Percentiles rank a stretch among this genome's conserved stretches.
Conservation (phyloP, 2,329 filamentous ascomycete species). For the Sporothrix brasiliensis region DNA sequence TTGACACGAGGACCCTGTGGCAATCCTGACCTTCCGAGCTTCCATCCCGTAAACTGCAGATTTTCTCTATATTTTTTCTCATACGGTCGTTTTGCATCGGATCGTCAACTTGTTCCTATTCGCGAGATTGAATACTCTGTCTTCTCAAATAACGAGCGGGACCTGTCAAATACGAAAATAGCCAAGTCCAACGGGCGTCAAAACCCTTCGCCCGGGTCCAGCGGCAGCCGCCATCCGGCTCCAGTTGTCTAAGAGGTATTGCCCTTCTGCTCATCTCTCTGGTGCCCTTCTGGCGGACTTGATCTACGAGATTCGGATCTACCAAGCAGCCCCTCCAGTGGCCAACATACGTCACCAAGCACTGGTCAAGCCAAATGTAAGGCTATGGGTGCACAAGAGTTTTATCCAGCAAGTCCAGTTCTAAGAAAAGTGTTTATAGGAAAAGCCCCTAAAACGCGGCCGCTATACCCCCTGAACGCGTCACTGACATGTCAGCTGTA, state of each 20-base stretch:
- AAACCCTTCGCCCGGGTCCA: not conserved
- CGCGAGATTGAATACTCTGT: not conserved
- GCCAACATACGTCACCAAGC: not conserved
- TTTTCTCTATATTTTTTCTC: not conserved
- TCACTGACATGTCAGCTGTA: not conserved
- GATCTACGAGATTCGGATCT: constrained; percentile 19
- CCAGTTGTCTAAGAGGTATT: not conserved
- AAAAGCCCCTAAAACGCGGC: not conserved
- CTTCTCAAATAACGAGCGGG: not conserved
- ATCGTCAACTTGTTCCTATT: not conserved
- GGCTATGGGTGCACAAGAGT: not conserved
- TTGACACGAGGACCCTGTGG: constrained; percentile 11
- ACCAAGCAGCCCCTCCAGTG: not conserved
- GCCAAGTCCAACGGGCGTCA: not conserved
- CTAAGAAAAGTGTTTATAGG: not conserved
- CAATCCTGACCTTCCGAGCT: no score
- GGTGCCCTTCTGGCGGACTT: not conserved
- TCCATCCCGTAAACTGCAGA: no score
- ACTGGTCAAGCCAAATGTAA: not conserved
- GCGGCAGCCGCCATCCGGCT: not conserved
- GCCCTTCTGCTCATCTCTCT: not conserved
- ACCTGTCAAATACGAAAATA: not conserved
- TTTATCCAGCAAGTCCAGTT: no score
- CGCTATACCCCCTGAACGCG: not conserved
- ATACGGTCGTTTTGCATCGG: not conserved